phyloP scores from a whole-genome alignment of 192 early-diverging fungal species.

The Coemansia sp. region DNA sequence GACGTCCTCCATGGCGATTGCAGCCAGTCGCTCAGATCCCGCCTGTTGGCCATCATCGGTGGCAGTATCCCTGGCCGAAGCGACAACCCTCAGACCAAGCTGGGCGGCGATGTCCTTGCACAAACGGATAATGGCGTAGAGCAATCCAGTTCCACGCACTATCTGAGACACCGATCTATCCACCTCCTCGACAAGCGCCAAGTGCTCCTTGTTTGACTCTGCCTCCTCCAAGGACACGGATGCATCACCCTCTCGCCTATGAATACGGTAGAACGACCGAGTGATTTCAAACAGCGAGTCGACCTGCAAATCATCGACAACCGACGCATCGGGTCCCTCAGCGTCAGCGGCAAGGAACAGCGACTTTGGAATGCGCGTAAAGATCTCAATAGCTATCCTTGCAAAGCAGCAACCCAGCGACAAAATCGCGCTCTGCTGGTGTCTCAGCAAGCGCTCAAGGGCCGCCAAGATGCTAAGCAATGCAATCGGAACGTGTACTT shows the following conservation, averaged over 20 bases:
- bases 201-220: not conserved
- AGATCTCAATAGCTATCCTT: constrained; percentile 44
- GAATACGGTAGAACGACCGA: constrained; percentile 28
- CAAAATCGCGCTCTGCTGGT: not conserved
- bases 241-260: not conserved
- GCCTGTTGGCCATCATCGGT: not conserved
- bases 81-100: constrained; percentile 13
- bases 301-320: not conserved
- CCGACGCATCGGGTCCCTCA: not conserved
- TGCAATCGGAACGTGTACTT: constrained; percentile 80
- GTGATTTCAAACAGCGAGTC: constrained; percentile 21
- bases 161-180: constrained; percentile 26
- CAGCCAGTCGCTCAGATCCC: not conserved
- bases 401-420: constrained; percentile 32
- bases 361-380: constrained; percentile 39
- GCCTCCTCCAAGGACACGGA: not conserved
- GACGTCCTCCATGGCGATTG: constrained; percentile 29
- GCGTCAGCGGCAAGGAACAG: constrained; percentile 16
- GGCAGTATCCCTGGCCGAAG: not conserved
- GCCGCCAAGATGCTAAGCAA: constrained; percentile 57
- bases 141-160: constrained; percentile 35
- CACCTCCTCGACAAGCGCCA: constrained; percentile 2
- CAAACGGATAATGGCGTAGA: constrained; percentile 21
- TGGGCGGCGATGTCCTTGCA: constrained; percentile 22
- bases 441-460: constrained; percentile 17